Conservation (phyloP, 108 stramenopile genomes). For the Cyclotella atomus region DNA sequence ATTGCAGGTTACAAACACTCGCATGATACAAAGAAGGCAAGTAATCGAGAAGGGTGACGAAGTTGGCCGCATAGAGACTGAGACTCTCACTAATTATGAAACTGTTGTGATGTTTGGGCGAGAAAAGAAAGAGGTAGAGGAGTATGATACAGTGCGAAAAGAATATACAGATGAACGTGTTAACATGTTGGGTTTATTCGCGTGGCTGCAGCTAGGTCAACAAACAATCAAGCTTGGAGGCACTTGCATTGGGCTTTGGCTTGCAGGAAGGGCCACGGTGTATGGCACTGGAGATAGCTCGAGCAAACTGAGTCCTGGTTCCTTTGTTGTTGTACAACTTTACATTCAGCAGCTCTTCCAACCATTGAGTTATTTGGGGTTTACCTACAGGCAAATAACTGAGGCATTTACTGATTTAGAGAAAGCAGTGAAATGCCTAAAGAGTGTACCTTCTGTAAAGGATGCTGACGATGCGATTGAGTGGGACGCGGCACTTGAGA, state of each 20-base stretch:
- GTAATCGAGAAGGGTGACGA: conserved; percentile 44
- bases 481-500: conserved; percentile 31
- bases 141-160: conserved; percentile 33
- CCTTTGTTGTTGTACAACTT: conserved; percentile 53
- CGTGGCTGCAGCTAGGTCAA: conserved; percentile 48
- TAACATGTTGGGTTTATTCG: conserved; percentile 49
- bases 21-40: conserved; percentile 31
- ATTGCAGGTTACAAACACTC: conserved; percentile 35
- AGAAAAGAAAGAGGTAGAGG: conserved; percentile 36
- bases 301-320: conserved; percentile 33
- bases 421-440: conserved; percentile 48
- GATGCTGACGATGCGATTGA: conserved; percentile 48
- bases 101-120: conserved; percentile 57
- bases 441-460: conserved; percentile 29
- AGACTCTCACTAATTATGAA: conserved; percentile 54
- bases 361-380: conserved; percentile 46
- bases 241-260: conserved; percentile 32
- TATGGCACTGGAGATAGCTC: conserved; percentile 27
- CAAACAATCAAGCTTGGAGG: conserved; percentile 41
- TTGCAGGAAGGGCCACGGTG: conserved; percentile 49
- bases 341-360: conserved; percentile 51
- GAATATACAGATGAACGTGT: conserved; percentile 47
- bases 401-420: conserved; percentile 55
- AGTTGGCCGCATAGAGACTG: conserved; percentile 54
- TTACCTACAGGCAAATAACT: conserved; percentile 45